These are phyloP conservation scores for Gossypium sturtianum DNA, from an alignment of 345 rosid genomes.

Conservation along the genomic window DNA sequence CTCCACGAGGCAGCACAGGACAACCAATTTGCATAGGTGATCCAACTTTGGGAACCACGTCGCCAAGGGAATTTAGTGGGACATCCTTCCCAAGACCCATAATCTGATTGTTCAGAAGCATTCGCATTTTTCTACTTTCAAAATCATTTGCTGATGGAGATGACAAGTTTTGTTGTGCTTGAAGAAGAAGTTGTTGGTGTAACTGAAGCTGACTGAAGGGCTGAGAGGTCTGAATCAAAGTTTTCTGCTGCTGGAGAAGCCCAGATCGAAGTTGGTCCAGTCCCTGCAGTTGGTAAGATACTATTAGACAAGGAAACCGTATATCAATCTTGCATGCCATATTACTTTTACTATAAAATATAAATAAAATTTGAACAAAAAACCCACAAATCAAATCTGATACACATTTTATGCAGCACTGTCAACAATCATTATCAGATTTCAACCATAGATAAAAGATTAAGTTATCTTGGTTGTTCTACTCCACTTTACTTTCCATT, in stretches of 20 bases:
- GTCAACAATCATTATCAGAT: background rate
- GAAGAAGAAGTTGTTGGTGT: constrained; percentile 52
- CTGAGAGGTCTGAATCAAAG: constrained; percentile 41
- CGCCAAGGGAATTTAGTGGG: constrained; percentile 25
- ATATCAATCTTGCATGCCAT: background rate
- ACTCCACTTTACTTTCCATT: background rate
- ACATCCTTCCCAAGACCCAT: constrained; percentile 39
- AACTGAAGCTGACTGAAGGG: constrained; percentile 39
- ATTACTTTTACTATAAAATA: background rate
- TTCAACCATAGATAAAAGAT: constrained; percentile 4
- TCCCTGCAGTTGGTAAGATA: constrained; percentile 30
- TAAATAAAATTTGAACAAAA: background rate
- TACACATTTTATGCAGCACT: background rate
- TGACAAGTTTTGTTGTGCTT: constrained; percentile 45
- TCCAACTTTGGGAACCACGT: constrained; percentile 32
- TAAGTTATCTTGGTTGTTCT: background rate
- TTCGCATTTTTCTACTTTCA: constrained; percentile 43
- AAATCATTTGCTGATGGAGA: constrained; percentile 40
- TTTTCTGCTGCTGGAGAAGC: constrained; percentile 39
- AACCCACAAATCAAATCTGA: background rate
- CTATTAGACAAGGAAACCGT: background rate
- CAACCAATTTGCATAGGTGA: constrained; percentile 33
- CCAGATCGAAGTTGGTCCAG: constrained; percentile 48
- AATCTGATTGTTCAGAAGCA: constrained; percentile 40
- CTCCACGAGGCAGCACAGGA: constrained; percentile 34